A percentile compares a stretch with the other conserved stretches of the same genome.
These are phyloP conservation scores for Lactarius vividus DNA, from an alignment of 768 basidiomycete species.

Conservation along the genomic window DNA sequence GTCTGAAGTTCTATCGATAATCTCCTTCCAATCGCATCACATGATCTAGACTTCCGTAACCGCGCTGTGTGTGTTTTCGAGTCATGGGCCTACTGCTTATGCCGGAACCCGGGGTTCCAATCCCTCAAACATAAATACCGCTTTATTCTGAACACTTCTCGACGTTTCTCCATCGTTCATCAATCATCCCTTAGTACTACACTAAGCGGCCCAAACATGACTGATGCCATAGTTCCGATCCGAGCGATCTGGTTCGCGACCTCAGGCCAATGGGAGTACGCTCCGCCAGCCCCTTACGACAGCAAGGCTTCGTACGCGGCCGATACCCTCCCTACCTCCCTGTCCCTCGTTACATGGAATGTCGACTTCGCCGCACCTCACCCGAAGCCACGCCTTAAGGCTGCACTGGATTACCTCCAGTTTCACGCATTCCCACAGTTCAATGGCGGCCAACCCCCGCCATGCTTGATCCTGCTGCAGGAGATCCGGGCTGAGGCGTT, in stretches of 20 bases:
- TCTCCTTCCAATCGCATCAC: background rate
- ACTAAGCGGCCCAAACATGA: background rate
- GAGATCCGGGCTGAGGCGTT: slow-evolving; percentile 55
- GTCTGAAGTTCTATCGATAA: background rate
- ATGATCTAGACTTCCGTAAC: background rate
- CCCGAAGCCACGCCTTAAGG: slow-evolving; percentile 43
- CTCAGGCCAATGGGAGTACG: slow-evolving; percentile 19
- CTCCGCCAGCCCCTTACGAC: slow-evolving; percentile 37
- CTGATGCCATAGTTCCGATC: background rate
- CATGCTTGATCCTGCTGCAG: slow-evolving; percentile 67
- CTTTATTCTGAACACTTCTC: background rate
- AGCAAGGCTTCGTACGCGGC: slow-evolving; percentile 29
- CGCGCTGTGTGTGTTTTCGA: too few relatives aligned
- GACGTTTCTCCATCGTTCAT: background rate
- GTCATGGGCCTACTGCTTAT: background rate
- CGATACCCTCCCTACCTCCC: slow-evolving; percentile 37
- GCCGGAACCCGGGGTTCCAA: background rate
- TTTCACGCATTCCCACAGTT: slow-evolving; percentile 49
- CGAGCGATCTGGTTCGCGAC: background rate
- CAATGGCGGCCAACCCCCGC: slow-evolving; percentile 44
- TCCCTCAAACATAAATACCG: background rate
- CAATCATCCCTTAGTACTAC: background rate
- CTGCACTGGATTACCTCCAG: slow-evolving; percentile 55
- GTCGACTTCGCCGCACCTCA: slow-evolving; percentile 47
- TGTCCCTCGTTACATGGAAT: slow-evolving; percentile 73